Evolutionary conservation across 257 asterid genomes (phyloP).

Genomic region (Plantago major): DNA sequence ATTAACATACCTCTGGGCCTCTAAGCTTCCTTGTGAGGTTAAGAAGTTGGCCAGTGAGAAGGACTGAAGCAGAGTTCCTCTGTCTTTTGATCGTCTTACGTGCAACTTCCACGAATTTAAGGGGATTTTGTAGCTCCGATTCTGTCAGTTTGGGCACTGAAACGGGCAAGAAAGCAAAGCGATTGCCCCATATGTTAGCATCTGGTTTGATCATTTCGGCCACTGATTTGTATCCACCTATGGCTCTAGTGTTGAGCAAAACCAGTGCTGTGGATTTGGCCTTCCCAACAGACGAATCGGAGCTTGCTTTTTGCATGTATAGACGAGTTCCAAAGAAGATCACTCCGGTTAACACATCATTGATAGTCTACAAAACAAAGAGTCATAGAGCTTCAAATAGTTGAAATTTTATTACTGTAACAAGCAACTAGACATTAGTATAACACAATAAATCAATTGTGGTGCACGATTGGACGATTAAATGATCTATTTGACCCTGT

Average conservation of each 20-base stretch:
- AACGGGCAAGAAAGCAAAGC: conserved; percentile 72
- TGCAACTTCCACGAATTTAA: conserved; percentile 41
- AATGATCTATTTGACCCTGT: neutral
- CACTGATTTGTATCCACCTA: conserved; percentile 62
- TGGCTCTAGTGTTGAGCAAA: conserved; percentile 67
- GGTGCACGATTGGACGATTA: neutral
- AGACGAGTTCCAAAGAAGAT: conserved; percentile 57
- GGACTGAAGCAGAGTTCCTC: conserved; percentile 50
- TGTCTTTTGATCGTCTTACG: conserved; percentile 38
- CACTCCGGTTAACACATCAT: conserved; percentile 74
- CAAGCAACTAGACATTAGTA: no score
- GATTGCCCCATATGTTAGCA: conserved; percentile 78
- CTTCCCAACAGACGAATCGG: conserved; percentile 17
- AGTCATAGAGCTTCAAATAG: no score
- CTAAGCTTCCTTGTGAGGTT: conserved; percentile 36
- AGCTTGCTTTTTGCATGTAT: conserved; percentile 50
- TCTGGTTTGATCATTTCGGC: conserved; percentile 62
- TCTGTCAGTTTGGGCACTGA: conserved; percentile 38
- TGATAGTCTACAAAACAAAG: conserved; percentile 43
- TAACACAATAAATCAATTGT: no score
- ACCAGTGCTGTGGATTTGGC: conserved; percentile 62
- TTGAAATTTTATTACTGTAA: no score
- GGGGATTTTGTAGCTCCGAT: conserved; percentile 24
- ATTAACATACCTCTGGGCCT: conserved; percentile 63
- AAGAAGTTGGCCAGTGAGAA: conserved; percentile 59